A percentile compares a stretch with the other conserved stretches of the same genome.
Evolutionary conservation across 441 rosid species (phyloP).

Genomic region (Pelargonium cotyledonis): DNA sequence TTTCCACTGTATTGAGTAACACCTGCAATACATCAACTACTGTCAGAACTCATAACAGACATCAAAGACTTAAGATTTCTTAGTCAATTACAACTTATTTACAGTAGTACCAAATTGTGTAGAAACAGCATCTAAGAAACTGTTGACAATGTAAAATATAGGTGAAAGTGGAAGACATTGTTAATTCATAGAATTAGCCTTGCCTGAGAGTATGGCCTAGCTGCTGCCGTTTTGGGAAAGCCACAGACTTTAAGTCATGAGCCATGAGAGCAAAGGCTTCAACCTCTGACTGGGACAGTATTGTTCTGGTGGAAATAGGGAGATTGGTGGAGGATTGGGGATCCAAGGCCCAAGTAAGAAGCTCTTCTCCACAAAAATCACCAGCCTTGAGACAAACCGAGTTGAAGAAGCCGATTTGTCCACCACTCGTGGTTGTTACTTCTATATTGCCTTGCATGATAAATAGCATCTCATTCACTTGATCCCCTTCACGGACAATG

Average conservation of each 20-base stretch:
- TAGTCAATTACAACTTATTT: too few relatives aligned
- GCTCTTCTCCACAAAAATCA: slow-evolving; percentile 90
- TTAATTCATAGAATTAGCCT: not conserved
- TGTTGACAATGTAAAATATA: not conserved
- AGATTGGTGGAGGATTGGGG: slow-evolving; percentile 62
- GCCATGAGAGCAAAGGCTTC: slow-evolving; percentile 48
- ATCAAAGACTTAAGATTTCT: too few relatives aligned
- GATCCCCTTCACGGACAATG: slow-evolving; percentile 66
- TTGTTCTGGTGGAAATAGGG: slow-evolving; percentile 85
- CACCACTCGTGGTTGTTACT: slow-evolving; percentile 83
- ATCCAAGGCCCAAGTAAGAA: slow-evolving; percentile 80
- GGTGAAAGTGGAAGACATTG: not conserved
- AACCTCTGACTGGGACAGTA: slow-evolving; percentile 66
- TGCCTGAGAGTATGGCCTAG: slow-evolving; percentile 41
- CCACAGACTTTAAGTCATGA: not conserved
- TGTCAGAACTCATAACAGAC: not conserved
- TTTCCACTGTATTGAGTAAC: slow-evolving; percentile 76
- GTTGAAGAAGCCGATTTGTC: slow-evolving; percentile 78
- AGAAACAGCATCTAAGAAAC: too few relatives aligned
- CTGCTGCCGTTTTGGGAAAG: slow-evolving; percentile 4
- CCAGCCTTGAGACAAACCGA: slow-evolving; percentile 68
- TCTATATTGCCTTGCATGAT: slow-evolving; percentile 78
- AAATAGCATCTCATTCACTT: slow-evolving; percentile 82
- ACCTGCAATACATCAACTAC: slow-evolving; percentile 39
- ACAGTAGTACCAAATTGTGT: too few relatives aligned